Evolutionary conservation across 345 rosid genomes (phyloP), one percentile per base, ranked within the genome.

Genomic region (Populus alba): DNA sequence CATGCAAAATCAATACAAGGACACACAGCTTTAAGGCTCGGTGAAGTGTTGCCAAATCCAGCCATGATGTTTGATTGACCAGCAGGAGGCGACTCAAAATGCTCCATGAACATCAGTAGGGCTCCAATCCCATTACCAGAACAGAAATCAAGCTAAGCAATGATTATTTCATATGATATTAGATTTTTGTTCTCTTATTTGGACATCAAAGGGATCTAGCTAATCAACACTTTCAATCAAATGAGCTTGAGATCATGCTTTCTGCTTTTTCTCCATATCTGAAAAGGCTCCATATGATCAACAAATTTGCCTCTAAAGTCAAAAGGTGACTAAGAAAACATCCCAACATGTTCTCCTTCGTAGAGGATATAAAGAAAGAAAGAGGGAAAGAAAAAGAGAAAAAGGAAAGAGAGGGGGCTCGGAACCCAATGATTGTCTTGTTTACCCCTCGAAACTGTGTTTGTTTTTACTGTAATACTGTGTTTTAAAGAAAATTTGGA

Each of bases 281-380:
- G 81, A 61, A 81, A 83, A 80, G 79, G 82, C 78, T 78, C 69
- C 79, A 87, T 33, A 33, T 83, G 74, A 85, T 84, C 89, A 81
- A 81, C 83, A 68, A 80, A 74, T 76, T 80, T 72, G 81, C 84
- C 83, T 67, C 78, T n/a, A 81, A 90, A 87, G 89, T 83, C 88
- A 86, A 90, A 86, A 88, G 67, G 85, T 76, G 71, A 73, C 62
- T 6, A 72, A 57, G 68, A 83, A 77, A 86, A 79, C 83, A 85
- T 67, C 80, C 79, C 85, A 80, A 76, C 81, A 81, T 80, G 84
- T 23, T 23, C 75, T 75, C 77, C 70, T 82, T 53, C 80, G 66
- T 75, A 71, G 59, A 81, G 66, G 78, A 71, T 72, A 75, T 33
- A 82, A 68, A 72, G 61, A 79, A 66, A 63, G 25, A 55, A 41